Evolutionary conservation across 2,329 filamentous ascomycete species (phyloP).

Genomic region (Emergomyces pasteurianus): DNA sequence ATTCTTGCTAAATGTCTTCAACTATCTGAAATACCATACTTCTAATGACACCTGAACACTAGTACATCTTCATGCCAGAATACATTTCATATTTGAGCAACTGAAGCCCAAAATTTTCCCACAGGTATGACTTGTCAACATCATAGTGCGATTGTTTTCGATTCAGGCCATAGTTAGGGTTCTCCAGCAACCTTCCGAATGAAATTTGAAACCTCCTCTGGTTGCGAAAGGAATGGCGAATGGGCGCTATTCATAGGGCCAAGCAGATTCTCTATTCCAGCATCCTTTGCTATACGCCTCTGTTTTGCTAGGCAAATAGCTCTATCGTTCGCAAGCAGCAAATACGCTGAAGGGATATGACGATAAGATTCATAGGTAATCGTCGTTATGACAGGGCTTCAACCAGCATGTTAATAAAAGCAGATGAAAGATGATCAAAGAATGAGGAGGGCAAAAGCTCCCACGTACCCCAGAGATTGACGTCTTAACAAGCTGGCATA

Average conservation of each 20-base stretch:
- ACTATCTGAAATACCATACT: too few species aligned
- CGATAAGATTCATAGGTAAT: conserved; percentile 5
- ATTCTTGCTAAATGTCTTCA: too few species aligned
- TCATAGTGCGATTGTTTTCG: background rate
- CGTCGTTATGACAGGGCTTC: background rate
- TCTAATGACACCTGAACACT: too few species aligned
- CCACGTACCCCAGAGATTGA: conserved; percentile 1
- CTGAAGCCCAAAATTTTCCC: background rate
- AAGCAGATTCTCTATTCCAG: background rate
- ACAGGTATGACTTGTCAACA: background rate
- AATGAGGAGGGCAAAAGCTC: background rate
- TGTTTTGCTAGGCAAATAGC: background rate
- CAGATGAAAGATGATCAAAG: background rate
- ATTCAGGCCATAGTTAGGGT: background rate
- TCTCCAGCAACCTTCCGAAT: conserved; percentile 1
- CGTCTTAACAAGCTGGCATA: background rate
- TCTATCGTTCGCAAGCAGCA: conserved; percentile 4
- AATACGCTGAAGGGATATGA: conserved; percentile 4
- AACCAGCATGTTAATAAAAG: background rate
- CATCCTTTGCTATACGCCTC: conserved; percentile 2
- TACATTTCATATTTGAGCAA: background rate
- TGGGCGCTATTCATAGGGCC: conserved; percentile 3
- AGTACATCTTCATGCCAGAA: too few species aligned
- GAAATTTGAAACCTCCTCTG: conserved; percentile 1
- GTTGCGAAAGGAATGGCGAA: conserved; percentile 5